phyloP scores from a whole-genome alignment of 2,329 filamentous ascomycete species.

The Venturia pyrina region DNA sequence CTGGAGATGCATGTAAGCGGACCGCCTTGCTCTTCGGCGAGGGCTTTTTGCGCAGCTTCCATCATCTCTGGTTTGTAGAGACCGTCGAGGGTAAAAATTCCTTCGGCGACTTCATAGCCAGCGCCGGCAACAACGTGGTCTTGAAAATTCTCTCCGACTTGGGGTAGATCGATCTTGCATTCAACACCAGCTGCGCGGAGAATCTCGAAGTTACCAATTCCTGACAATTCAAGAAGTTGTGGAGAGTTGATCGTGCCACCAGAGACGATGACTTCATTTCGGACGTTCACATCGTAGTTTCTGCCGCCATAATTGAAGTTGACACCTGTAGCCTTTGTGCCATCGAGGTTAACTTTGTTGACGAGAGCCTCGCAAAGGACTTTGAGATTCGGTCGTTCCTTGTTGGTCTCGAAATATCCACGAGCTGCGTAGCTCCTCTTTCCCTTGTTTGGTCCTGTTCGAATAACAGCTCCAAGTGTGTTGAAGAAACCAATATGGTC shows the following conservation, averaged over 20 bases:
- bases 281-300: background rate
- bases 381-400: slow-evolving; percentile 21
- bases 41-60: background rate
- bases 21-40: background rate
- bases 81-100: background rate
- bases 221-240: slow-evolving; percentile 11
- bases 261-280: slow-evolving; percentile 12
- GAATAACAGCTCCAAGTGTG: slow-evolving; percentile 20
- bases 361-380: slow-evolving; percentile 39
- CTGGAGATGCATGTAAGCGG: slow-evolving; percentile 3
- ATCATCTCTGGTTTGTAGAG: background rate
- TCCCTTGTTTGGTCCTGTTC: slow-evolving; percentile 11
- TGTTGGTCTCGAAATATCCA: background rate
- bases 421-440: slow-evolving; percentile 5
- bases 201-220: slow-evolving; percentile 6
- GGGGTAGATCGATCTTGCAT: background rate
- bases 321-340: slow-evolving; percentile 19
- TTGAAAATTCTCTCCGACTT: slow-evolving; percentile 12
- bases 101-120: background rate
- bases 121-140: background rate
- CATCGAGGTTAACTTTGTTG: slow-evolving; percentile 36
- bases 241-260: slow-evolving; percentile 9
- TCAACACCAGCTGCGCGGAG: background rate
- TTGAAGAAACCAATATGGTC: slow-evolving; percentile 28
- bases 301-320: background rate